Base-by-base conservation (phyloP, 176 grass and related monocot genomes). In the Thinopyrum elongatum region DNA sequence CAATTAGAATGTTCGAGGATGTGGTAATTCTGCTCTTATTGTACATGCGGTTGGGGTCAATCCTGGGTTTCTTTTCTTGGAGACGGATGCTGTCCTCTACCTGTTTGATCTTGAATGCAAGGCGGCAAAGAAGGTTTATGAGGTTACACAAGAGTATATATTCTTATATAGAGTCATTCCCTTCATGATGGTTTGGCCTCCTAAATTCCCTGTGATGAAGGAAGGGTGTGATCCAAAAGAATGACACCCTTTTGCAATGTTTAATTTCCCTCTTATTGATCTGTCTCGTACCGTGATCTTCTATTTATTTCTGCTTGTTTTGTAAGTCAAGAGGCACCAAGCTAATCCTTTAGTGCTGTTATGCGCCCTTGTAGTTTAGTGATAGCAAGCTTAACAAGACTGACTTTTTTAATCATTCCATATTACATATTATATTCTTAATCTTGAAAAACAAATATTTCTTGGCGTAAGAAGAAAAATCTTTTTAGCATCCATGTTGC, bases 121-220 rank as follows among this genome's bases (percentile, higher is more conserved):
- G 70, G 6, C 4, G 38, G 38, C 3, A 44, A 73, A 73, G 70
- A 73, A 73, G 38, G 70, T 73, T 26, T 73, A 7, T 16, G n/a
- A 73, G 36, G 1, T 44, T 0, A 73, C 68, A 27, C 38, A 0
- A 8, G 35, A 73, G 36, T 22, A 14, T 14, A 55, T 21, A 21
- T 0, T 0, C 21, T 6, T 71, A 13, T 2, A 7, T 41, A 0
- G 8, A 12, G 9, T 72, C 36, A 25, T 0, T 6, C 69, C 69
- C 22, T 42, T 41, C 25, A 42, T 44, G 70, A 73, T 73, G 70
- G n/a, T 46, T 46, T 73, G 70, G 70, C 70, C 70, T 44, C 70
- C 70, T 46, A 73, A 73, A 46, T 46, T 73, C 13, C 70, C 38
- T 16, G n/a, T 2, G n/a, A 27, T 27, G 38, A 41, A 15, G 12